phyloP scores from a whole-genome alignment of 2,329 filamentous ascomycete genomes.

The Diplodia mutila region DNA sequence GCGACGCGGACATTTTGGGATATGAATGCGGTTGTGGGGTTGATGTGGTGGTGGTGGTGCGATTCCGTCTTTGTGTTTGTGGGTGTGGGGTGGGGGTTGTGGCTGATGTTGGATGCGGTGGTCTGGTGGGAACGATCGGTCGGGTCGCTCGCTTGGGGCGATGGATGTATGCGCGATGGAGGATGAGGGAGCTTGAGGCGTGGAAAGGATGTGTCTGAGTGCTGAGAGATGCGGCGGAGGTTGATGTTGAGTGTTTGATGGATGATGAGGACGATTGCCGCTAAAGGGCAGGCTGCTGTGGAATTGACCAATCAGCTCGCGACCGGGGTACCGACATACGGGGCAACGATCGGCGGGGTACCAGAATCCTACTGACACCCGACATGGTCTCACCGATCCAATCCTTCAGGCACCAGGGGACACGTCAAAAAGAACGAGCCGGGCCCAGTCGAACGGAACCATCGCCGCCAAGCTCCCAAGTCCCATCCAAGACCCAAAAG shows the following conservation, averaged over 20 bases:
- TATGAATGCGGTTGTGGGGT: too few species aligned
- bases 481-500: too few species aligned
- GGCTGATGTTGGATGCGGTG: neutral
- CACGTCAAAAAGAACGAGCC: neutral
- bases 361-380: neutral
- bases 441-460: neutral
- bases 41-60: neutral
- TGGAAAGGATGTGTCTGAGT: neutral
- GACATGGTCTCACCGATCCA: neutral
- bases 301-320: slow-evolving; percentile 6
- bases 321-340: neutral
- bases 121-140: neutral
- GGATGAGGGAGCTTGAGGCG: neutral
- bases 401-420: neutral
- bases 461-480: neutral
- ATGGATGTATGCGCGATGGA: neutral
- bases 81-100: neutral
- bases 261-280: neutral
- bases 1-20: too few species aligned
- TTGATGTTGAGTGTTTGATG: neutral
- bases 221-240: too few species aligned
- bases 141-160: neutral
- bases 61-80: too few species aligned
- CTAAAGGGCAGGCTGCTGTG: neutral
- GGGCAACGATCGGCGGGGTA: too few species aligned